phyloP scores from a whole-genome alignment of 2,329 filamentous ascomycete species.

The Curvularia eragrostidis region DNA sequence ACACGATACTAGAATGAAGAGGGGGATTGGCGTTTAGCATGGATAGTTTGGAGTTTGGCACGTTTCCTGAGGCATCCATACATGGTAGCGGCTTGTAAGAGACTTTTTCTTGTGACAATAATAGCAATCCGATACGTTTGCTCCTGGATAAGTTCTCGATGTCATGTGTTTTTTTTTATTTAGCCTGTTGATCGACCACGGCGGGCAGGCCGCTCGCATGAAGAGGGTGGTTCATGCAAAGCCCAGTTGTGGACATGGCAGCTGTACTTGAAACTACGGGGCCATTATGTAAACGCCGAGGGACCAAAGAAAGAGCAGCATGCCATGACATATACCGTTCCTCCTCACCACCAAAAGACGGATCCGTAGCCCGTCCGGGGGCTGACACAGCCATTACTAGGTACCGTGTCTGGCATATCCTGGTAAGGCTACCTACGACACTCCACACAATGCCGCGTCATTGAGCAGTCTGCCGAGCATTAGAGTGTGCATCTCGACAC shows the following conservation, averaged over 20 bases:
- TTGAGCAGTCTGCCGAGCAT: background rate
- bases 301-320: constrained; percentile 7
- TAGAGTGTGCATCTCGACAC: background rate
- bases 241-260: constrained; percentile 1
- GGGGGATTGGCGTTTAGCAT: constrained; percentile 6
- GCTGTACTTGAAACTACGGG: constrained; percentile 8
- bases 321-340: background rate
- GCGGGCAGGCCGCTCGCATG: constrained; percentile 7
- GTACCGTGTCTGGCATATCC: constrained; percentile 7
- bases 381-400: constrained; percentile 12
- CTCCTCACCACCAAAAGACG: constrained; percentile 1
- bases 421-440: constrained; percentile 7
- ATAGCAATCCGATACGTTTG: constrained; percentile 6
- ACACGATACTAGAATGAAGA: constrained; percentile 8
- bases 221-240: constrained; percentile 12
- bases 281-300: constrained; percentile 1
- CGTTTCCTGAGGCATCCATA: background rate
- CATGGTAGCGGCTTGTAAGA: background rate
- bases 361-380: constrained; percentile 1
- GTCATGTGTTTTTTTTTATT: background rate
- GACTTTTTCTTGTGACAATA: background rate
- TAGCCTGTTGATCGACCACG: background rate
- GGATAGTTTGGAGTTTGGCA: constrained; percentile 4
- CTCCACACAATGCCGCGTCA: constrained; percentile 1
- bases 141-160: background rate